Evolutionary conservation across 169 alveolate genomes (phyloP), one percentile per base, ranked within the genome.

Genomic region (Perkinsus chesapeaki): DNA sequence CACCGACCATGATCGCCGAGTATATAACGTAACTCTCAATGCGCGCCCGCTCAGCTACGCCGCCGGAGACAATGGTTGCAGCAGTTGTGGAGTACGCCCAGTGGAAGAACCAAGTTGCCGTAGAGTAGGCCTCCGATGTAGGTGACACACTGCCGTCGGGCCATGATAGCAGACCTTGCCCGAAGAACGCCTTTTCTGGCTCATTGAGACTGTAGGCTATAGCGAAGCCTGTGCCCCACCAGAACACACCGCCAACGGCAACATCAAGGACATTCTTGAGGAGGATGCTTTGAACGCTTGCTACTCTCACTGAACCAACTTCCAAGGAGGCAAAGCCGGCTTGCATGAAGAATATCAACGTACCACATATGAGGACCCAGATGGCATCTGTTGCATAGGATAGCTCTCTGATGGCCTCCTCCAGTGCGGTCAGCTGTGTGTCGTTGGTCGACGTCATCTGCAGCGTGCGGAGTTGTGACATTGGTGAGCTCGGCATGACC

Each of bases 11-110:
- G 10, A 34, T 16, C 23, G 43, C 91, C 20, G 93, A 73, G 20
- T 39, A 39, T 90, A 48, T 38, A 0, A 92, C 92, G 39, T 48
- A 93, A n/a, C 93, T 48, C 39, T 72, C 92, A 48, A 92, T 36
- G 72, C 82, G 73, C 72, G 47, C 82, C 60, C 94, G 94, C 92
- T 93, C 94, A 0, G 94, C 94, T 10, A 93, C 91, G 31, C 92
- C 93, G 39, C 94, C 94, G 39, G 93, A 91, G 37, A 93, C 94
- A 36, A 93, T 93, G 48, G 94, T 93, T 38, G 94, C 93, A 23
- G 92, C 94, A 0, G 93, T 48, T 0, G 93, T 43, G 36, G 92
- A 93, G 38, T 48, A 93, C n/a, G 90, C 91, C 47, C 91, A 48
- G 91, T 93, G 93, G 91, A 93, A 93, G 92, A 93, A 93, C 94